Evolutionary conservation across 352 stramenopile species (phyloP), one percentile per base, ranked within the genome.

Genomic region (Phytophthora boehmeriae): DNA sequence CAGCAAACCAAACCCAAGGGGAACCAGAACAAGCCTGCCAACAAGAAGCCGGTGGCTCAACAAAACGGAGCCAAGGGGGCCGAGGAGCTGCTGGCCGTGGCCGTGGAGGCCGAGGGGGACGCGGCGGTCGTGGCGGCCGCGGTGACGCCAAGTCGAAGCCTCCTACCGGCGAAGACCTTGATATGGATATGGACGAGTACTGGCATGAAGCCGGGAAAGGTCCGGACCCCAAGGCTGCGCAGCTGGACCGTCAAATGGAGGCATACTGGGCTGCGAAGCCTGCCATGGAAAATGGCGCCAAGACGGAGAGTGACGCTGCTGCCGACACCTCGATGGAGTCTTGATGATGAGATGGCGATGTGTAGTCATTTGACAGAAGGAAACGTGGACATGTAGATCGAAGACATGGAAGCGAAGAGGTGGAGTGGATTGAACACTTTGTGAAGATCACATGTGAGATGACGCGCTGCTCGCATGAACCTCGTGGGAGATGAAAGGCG

Each of bases 141-240:
- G 71, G 59, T 56, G 68, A 68, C 14, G 30, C 38, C 22, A 63
- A 76, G 55, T 78, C 73, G 60, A 89, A 90, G 48, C 64, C 62
- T 17, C 53, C 78, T 4, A 93, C 73, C 5, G 78, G 73, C 44
- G 84, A 93, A 38, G 87, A 96, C 49, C 71, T 96, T 41, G 89
- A 96, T 51, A 75, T 92, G 53, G 85, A 96, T 48, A 94, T 96
- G 87, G 89, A 95, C 59, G 54, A 78, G 61, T 96, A 97, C 69
- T 97, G 89, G 89, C 81, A 92, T 51, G 61, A 92, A 58, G 89
- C 80, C 19, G 89, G 89, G 23, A 97, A 97, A 64, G 89, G 89
- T 22, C 89, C 88, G 8, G 88, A 97, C 54, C 89, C 89, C 6
- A 87, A 96, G 63, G 75, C 83, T 14, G 78, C 63, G 23, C 72